These are phyloP conservation scores for Clitoria ternatea DNA, from an alignment of 306 rosid genomes.

Conservation along the genomic window DNA sequence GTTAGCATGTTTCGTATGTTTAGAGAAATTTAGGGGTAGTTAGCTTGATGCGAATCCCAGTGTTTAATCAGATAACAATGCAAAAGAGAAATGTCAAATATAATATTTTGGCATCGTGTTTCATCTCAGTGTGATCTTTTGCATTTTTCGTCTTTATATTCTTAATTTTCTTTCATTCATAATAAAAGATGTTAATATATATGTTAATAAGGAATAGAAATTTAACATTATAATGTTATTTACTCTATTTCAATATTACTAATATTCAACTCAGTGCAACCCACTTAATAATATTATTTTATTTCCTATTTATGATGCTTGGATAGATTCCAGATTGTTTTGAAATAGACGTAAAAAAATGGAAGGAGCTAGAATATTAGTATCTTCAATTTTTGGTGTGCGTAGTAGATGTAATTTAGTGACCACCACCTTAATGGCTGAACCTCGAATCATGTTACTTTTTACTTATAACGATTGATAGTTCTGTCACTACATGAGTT, in stretches of 20 bases:
- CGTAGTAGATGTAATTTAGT: neutral
- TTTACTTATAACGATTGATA: neutral
- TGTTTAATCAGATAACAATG: slow-evolving; percentile 15
- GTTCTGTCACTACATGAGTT: neutral
- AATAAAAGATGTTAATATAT: neutral
- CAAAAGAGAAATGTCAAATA: slow-evolving; percentile 29
- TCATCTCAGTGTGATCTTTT: neutral
- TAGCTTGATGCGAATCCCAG: slow-evolving; percentile 22
- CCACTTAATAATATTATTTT: neutral
- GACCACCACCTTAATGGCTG: neutral
- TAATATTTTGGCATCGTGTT: slow-evolving; percentile 6
- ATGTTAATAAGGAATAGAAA: neutral
- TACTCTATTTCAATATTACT: too few species aligned
- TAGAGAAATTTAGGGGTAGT: slow-evolving; percentile 31
- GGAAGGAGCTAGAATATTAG: neutral
- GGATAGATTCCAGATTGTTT: neutral
- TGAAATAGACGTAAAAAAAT: too few species aligned
- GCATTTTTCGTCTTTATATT: neutral
- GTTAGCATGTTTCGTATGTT: slow-evolving; percentile 33
- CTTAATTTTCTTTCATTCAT: neutral
- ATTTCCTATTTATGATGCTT: neutral
- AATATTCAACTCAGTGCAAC: neutral
- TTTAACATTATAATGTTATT: neutral
- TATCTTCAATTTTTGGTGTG: neutral
- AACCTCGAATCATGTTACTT: neutral